Base-by-base conservation (phyloP, 2,329 filamentous ascomycete species). In the Fusarium ambrosium region DNA sequence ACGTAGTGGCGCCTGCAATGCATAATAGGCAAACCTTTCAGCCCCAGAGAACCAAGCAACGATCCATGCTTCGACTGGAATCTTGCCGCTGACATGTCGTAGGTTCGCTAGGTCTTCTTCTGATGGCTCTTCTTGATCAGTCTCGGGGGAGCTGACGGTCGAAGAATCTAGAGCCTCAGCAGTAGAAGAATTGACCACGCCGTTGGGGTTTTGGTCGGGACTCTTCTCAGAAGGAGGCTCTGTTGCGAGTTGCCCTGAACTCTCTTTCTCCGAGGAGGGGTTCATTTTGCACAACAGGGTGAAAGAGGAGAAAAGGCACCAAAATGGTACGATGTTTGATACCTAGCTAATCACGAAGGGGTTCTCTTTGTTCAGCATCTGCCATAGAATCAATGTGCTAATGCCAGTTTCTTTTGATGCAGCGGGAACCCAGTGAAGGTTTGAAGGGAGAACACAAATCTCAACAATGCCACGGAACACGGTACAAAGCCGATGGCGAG, bases 31-130 rank as follows among this genome's bases (percentile, higher is more conserved):
- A 24, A 60, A 60, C 18, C 56, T 60, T 22, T 60, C 56, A n/a
- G 56, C 56, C 34, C 56, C 56, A 4, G 56, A 60, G 56, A 60
- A 60, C 56, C 56, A 60, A 37, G 56, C 56, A 27, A 60, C 56
- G 6, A 60, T 60, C 56, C 56, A 60, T 29, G 56, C 56, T 37
- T 60, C 56, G 18, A 29, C 36, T 43, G 56, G 56, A 16, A 60
- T 39, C n/a, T 60, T 60, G 22, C 56, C 22, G 36, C 56, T 37
- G 22, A 60, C 20, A 7, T 41, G 56, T 8, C 56, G 24, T 39
- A 60, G 34, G 20, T 60, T 39, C n/a, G 36, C 36, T 37, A 60
- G 2, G 36, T 60, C 56, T 16, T 41, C 34, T 10, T 60, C 56
- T n/a, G 56, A 60, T 11, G 34, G 34, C 18, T 22, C 51, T 20